Base-by-base conservation (phyloP, 202 grass and related monocot species). In the Cymbopogon flexuosus region DNA sequence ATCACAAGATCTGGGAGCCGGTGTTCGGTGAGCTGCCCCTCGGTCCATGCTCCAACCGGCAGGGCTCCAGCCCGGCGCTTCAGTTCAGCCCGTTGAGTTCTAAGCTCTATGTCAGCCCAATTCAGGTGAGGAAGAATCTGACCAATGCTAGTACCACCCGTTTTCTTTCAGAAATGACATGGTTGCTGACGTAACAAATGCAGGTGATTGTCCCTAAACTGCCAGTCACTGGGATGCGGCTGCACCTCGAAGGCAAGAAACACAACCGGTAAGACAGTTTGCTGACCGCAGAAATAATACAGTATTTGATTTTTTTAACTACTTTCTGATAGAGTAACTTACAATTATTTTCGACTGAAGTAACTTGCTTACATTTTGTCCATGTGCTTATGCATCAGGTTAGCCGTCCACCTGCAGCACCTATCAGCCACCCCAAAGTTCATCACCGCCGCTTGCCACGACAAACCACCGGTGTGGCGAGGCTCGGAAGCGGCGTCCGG, bases 401-500 rank as follows among this genome's bases (percentile, higher is more conserved):
- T 99, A 68, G 96, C 87, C 49, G 76, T 99, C 77, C 96, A 99
- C 86, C 77, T 99, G 79, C 87, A 99, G 74, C 92, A 99, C 87
- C 79, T 99, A 29, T 85, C 80, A 51, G 61, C 83, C 42, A 93
- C 87, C 0, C 96, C 96, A 1, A 16, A 65, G 83, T 96, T 96
- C 82, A 63, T 99, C 66, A 72, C 75, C 27, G 77, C 47, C 15
- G 47, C 46, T 49, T 68, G 22, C 33, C 12, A 72, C 1, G 56
- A 83, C 64, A 84, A 70, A 34, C 60, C 70, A 18, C 85, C 80
- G 39, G 31, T 66, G 30, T 99, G 90, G 96, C 85, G 83, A 41
- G 87, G 88, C 43, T 79, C 88, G 6, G 90, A 95, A 23, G 60
- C 29, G 51, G 86, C 86, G 14, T 67, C 87, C 6, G 84, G 84